These are phyloP conservation scores for Rhynchosporium secalis DNA, from an alignment of 2,329 filamentous ascomycete species.

Conservation along the genomic window DNA sequence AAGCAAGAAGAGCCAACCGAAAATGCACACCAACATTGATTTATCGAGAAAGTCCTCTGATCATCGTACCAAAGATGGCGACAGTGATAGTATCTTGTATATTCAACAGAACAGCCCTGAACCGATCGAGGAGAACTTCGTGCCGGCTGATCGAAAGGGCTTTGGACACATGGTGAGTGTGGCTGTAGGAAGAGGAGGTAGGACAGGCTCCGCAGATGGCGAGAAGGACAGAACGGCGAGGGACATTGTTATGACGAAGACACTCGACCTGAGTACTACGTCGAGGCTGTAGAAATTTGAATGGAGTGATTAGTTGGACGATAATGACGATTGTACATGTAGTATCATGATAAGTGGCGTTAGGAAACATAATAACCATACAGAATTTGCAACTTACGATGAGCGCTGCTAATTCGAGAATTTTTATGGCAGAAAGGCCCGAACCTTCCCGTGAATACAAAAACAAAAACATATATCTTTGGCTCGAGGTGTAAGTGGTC, in stretches of 20 bases:
- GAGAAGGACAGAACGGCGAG: background rate
- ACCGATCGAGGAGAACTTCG: background rate
- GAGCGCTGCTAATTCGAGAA: too few relatives aligned
- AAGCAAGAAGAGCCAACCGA: background rate
- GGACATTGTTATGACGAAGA: constrained; percentile 13
- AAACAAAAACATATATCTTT: too few relatives aligned
- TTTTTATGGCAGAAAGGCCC: too few relatives aligned
- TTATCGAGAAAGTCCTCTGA: background rate
- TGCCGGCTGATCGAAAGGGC: background rate
- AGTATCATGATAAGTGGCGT: background rate
- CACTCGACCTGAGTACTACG: constrained; percentile 3
- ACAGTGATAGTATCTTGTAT: constrained; percentile 1
- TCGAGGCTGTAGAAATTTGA: background rate
- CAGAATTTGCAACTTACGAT: too few relatives aligned
- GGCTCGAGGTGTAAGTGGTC: too few relatives aligned
- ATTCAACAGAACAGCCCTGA: background rate
- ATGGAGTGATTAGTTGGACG: background rate
- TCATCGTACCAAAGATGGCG: background rate
- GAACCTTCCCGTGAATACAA: too few relatives aligned
- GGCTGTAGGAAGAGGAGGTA: background rate
- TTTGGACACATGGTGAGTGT: constrained; percentile 1
- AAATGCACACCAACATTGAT: background rate
- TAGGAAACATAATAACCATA: background rate
- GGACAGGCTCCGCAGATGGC: background rate
- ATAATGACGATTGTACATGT: background rate